Conservation (phyloP, 345 rosid species). For the Populus davidiana region DNA sequence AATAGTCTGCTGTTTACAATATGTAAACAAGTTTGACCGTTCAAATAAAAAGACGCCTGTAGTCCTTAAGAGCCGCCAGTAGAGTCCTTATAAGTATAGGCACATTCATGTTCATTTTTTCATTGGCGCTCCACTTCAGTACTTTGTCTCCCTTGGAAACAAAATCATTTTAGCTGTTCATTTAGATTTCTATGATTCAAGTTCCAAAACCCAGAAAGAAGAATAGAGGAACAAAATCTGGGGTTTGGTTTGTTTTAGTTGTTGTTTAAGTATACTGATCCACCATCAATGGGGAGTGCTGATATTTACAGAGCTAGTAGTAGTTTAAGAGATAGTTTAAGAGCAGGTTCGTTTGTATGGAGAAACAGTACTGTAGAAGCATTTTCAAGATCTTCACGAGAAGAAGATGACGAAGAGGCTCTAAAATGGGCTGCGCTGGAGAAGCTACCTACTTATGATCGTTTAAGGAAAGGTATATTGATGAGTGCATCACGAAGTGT, state of each 20-base stretch:
- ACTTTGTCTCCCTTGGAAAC: neutral
- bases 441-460: constrained; percentile 42
- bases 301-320: constrained; percentile 34
- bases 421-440: constrained; percentile 50
- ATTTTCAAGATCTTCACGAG: constrained; percentile 53
- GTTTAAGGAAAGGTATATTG: constrained; percentile 43
- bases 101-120: neutral
- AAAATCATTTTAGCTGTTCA: neutral
- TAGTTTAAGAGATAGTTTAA: constrained; percentile 24
- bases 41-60: neutral
- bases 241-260: neutral
- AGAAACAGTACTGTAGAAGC: constrained; percentile 35
- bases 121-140: neutral
- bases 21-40: neutral
- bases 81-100: neutral
- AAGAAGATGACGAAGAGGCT: constrained; percentile 58
- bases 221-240: neutral
- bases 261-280: neutral
- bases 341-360: constrained; percentile 28
- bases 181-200: neutral
- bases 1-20: no score
- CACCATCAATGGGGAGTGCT: neutral
- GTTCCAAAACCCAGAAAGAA: neutral
- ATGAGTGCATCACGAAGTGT: neutral
- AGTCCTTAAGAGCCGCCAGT: neutral